Conservation (phyloP, 2,329 filamentous ascomycete species). For the Dothiorella sarmentorum region DNA sequence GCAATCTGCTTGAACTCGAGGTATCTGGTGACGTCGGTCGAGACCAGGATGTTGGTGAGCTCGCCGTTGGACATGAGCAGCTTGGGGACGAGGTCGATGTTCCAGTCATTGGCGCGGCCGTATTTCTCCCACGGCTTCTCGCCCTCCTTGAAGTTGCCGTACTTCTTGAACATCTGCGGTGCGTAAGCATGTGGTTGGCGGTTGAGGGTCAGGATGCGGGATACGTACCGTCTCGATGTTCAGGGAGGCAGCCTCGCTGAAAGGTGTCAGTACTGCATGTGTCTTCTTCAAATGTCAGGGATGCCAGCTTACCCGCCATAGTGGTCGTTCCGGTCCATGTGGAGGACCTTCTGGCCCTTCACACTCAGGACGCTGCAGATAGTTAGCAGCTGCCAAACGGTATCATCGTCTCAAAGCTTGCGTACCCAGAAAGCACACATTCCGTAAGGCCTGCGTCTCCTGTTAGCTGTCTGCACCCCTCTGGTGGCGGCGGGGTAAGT, state of each 20-base stretch:
- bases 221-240: conserved; percentile 83
- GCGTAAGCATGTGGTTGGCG: conserved; percentile 30
- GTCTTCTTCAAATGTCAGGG: neutral
- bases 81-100: conserved; percentile 97
- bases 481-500: conserved; percentile 42
- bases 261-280: conserved; percentile 24
- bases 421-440: conserved; percentile 95
- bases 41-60: conserved; percentile 96
- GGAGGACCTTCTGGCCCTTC: conserved; percentile 97
- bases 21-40: conserved; percentile 67
- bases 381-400: neutral
- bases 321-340: conserved; percentile 98
- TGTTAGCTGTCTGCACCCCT: conserved; percentile 32
- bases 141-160: conserved; percentile 74
- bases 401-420: neutral
- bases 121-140: conserved; percentile 98
- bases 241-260: conserved; percentile 87
- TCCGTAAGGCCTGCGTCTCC: conserved; percentile 76
- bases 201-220: conserved; percentile 24
- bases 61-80: conserved; percentile 98
- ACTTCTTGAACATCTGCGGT: conserved; percentile 87
- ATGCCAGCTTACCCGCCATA: conserved; percentile 76
- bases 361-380: conserved; percentile 79
- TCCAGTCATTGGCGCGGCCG: conserved; percentile 96
- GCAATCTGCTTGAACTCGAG: conserved; percentile 65